These are phyloP conservation scores for Annona squamosa DNA, from an alignment of 164 flowering plant species.

Conservation along the genomic window DNA sequence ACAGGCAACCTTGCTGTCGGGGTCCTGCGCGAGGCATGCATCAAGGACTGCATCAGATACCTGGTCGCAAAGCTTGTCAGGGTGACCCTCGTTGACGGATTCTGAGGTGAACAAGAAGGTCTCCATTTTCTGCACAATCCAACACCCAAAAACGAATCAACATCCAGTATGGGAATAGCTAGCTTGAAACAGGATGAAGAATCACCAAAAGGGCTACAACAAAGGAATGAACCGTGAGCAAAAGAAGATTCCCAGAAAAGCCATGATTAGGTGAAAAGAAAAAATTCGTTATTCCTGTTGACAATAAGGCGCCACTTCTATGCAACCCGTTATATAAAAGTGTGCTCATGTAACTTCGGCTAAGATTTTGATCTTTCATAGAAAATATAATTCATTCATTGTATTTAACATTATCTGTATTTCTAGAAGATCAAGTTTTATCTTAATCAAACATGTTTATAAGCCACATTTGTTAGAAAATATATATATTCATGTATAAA, in stretches of 20 bases:
- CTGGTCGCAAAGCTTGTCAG: slow-evolving; percentile 84
- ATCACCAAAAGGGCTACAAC: neutral
- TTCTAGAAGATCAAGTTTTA: no score
- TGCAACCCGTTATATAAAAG: no score
- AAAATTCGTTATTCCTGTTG: neutral
- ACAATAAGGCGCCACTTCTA: neutral
- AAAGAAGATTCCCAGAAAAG: neutral
- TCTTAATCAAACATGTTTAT: no score
- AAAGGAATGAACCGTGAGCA: neutral
- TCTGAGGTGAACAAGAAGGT: slow-evolving; percentile 78
- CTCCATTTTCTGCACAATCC: slow-evolving; percentile 41
- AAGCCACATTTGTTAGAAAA: no score
- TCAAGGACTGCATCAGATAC: slow-evolving; percentile 83
- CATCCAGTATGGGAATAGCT: neutral
- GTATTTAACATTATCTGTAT: no score
- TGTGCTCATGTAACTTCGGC: no score
- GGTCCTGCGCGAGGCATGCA: slow-evolving; percentile 76
- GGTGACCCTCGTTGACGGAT: slow-evolving; percentile 87
- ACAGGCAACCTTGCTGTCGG: slow-evolving; percentile 81
- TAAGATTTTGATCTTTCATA: no score
- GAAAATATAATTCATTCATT: no score
- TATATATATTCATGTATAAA: no score
- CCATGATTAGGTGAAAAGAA: neutral
- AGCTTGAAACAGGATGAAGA: neutral
- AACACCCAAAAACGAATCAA: neutral